These are phyloP conservation scores for Pisolithus albus DNA, from an alignment of 768 basidiomycete genomes.

Conservation along the genomic window DNA sequence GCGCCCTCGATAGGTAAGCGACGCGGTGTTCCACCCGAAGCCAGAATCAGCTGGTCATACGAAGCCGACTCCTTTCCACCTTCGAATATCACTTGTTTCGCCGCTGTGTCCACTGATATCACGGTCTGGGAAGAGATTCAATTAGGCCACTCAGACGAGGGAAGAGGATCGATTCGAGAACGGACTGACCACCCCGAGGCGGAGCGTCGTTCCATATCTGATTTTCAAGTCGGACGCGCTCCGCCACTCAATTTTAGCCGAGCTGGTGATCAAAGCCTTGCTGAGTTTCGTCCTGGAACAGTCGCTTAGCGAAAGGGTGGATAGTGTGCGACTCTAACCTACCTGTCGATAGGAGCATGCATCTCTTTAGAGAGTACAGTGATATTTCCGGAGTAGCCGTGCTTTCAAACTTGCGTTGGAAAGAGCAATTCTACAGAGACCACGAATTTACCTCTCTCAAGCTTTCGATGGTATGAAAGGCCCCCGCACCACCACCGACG, in stretches of 20 bases:
- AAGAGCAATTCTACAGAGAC: background rate
- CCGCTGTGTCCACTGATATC: conserved; percentile 56
- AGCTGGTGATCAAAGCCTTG: conserved; percentile 75
- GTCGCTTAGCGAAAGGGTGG: conserved; percentile 1
- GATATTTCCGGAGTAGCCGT: conserved; percentile 72
- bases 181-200: conserved; percentile 47
- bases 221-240: conserved; percentile 68
- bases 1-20: conserved; percentile 71
- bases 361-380: conserved; percentile 74
- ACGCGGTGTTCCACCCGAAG: conserved; percentile 68
- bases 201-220: conserved; percentile 62
- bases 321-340: background rate
- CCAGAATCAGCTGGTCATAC: conserved; percentile 77
- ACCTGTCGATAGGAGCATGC: conserved; percentile 82
- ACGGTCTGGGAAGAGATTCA: conserved; percentile 42
- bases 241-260: conserved; percentile 70
- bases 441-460: conserved; percentile 57
- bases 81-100: conserved; percentile 58
- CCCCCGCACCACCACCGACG: conserved; percentile 79
- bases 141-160: background rate
- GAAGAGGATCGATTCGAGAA: conserved; percentile 2
- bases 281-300: conserved; percentile 72
- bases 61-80: conserved; percentile 49
- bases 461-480: conserved; percentile 72
- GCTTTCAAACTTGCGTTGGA: conserved; percentile 32